Conservation (phyloP, 805 yeast species). For the Pachysolen tannophilus region DNA sequence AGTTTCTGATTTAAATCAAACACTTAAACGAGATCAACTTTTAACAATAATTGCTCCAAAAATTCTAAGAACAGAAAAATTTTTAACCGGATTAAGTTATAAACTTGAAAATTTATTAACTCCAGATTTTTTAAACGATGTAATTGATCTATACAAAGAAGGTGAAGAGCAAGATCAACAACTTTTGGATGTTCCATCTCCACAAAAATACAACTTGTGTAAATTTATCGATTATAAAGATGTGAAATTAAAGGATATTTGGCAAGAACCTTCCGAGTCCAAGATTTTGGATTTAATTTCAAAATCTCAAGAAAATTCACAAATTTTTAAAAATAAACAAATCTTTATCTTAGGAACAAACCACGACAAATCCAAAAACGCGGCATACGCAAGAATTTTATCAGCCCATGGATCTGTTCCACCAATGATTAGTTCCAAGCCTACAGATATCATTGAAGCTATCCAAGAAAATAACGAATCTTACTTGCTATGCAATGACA, state of each 20-base stretch:
- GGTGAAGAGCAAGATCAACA: no score
- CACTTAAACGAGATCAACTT: conserved; percentile 34
- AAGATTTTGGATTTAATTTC: not conserved
- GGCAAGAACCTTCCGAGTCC: not conserved
- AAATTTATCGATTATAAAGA: conserved; percentile 2
- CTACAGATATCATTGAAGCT: not conserved
- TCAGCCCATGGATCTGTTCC: conserved; percentile 3
- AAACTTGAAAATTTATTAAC: conserved; percentile 3
- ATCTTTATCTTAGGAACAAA: not conserved
- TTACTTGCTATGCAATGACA: no score
- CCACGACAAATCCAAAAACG: conserved; percentile 4
- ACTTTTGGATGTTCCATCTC: no score
- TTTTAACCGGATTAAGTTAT: conserved; percentile 29
- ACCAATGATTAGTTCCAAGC: conserved; percentile 1
- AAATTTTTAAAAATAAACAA: not conserved
- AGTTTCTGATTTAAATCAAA: conserved; percentile 20
- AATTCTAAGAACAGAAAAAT: conserved; percentile 80
- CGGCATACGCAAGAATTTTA: conserved; percentile 4
- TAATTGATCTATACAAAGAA: not conserved
- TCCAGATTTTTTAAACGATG: conserved; percentile 3
- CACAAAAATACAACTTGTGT: conserved; percentile 1
- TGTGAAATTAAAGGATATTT: conserved; percentile 5
- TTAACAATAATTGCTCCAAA: conserved; percentile 69
- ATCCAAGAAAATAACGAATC: no score
- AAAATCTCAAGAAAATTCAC: not conserved